Conservation (phyloP, 768 basidiomycete species). For the Coprinopsis marcescibilis region DNA sequence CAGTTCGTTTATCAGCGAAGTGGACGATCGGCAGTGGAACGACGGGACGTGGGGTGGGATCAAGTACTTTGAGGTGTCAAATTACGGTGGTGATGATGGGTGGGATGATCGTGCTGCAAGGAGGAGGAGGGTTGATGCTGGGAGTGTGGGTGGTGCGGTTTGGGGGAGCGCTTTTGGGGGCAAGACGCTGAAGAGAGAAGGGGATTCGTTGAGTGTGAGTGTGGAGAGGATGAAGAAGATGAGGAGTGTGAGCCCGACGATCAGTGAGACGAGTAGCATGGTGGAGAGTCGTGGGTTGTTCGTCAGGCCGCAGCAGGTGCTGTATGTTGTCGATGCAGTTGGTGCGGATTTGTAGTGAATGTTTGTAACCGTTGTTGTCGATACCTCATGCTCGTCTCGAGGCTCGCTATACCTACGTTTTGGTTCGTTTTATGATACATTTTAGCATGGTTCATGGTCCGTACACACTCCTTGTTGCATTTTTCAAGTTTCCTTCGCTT, state of each 20-base stretch:
- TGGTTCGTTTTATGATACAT: too few relatives aligned
- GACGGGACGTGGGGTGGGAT: slow-evolving; percentile 81
- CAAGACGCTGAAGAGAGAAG: slow-evolving; percentile 34
- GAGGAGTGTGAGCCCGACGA: slow-evolving; percentile 65
- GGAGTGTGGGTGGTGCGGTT: slow-evolving; percentile 17
- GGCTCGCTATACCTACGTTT: too few relatives aligned
- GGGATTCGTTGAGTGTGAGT: slow-evolving; percentile 41
- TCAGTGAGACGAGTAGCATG: slow-evolving; percentile 40
- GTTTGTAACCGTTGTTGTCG: background rate
- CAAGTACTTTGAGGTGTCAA: slow-evolving; percentile 76
- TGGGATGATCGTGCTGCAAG: slow-evolving; percentile 49
- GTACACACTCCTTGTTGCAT: too few relatives aligned
- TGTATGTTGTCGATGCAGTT: slow-evolving; percentile 83
- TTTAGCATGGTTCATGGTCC: too few relatives aligned
- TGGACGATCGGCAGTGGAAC: slow-evolving; percentile 75
- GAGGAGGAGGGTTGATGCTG: slow-evolving; percentile 38
- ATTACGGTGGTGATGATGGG: slow-evolving; percentile 48
- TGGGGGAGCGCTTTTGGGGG: slow-evolving; percentile 23
- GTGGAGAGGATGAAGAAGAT: slow-evolving; percentile 65
- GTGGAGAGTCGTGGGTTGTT: slow-evolving; percentile 70
- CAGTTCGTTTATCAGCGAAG: slow-evolving; percentile 10
- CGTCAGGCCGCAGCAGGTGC: slow-evolving; percentile 78
- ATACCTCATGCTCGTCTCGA: background rate
- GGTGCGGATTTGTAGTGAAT: slow-evolving; percentile 48
- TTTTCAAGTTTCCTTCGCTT: too few relatives aligned